These are phyloP conservation scores for Podochytrium sp. DNA, from an alignment of 192 early-diverging fungal genomes.

Conservation along the genomic window DNA sequence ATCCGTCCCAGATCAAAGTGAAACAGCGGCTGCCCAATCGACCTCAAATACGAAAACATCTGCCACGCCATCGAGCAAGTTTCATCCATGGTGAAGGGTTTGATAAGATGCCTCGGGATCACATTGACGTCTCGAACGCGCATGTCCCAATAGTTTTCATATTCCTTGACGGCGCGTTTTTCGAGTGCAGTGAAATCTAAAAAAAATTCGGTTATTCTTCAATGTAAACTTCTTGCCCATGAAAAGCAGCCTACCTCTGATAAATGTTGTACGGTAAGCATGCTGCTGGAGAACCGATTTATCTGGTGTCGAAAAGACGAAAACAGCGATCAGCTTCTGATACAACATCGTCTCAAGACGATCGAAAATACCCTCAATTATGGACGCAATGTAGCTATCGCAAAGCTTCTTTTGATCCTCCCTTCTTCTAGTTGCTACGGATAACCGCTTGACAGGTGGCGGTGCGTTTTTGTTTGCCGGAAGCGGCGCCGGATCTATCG, in stretches of 20 bases:
- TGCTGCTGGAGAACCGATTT: too few species aligned
- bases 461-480: not conserved
- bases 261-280: too few species aligned
- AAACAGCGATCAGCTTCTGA: too few species aligned
- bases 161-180: conserved; percentile 12
- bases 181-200: conserved; percentile 9
- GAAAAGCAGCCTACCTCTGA: too few species aligned
- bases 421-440: not conserved
- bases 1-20: not conserved
- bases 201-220: too few species aligned
- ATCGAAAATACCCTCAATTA: not conserved
- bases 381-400: not conserved
- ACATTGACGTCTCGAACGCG: not conserved
- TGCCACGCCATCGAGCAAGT: conserved; percentile 4
- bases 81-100: conserved; percentile 1
- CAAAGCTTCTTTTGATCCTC: not conserved
- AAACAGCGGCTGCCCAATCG: not conserved
- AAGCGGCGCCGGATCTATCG: not conserved
- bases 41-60: not conserved
- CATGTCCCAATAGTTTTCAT: conserved; percentile 19
- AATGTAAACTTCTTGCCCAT: too few species aligned
- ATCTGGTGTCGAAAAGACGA: too few species aligned
- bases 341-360: too few species aligned
- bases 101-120: not conserved
- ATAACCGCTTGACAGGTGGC: not conserved